Base-by-base conservation (phyloP, 768 basidiomycete species). In the Rossbeevera mucosa region DNA sequence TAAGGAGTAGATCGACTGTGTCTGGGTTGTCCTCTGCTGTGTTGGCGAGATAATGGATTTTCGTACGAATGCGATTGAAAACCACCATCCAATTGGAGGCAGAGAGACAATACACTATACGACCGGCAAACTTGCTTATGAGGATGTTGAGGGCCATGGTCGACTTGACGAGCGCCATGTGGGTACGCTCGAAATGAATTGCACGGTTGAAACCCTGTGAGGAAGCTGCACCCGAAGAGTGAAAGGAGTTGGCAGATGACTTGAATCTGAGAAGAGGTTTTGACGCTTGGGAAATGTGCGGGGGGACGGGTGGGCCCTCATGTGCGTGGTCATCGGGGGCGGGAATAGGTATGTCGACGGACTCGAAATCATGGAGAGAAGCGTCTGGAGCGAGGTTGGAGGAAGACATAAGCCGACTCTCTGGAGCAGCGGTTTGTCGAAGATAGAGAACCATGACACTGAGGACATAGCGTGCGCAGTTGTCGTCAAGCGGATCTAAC, bases 21-120 rank as follows among this genome's bases (percentile, higher is more conserved):
- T 95, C 92, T 0, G 81, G 77, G 29, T 74, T 74, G 41, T 78
- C 78, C 36, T 83, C 83, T 7, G 65, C 43, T 7, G 71, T 69
- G 44, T 70, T 71, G 0, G 86, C 84, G 24, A 94, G 76, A 52
- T 74, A 72, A 41, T 82, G 79, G 28, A 94, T 86, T 69, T 86
- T 87, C 42, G 72, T 69, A 42, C 83, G 79, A 50, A 94, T 77
- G 26, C 90, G 78, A 20, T 76, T 68, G 59, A 88, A 82, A 14
- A 95, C 86, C 7, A 88, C 80, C 47, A 71, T 66, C 91, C 93
- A 96, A 66, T 95, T 94, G 12, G 87, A 86, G 1, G 88, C 86
- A 2, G 93, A 93, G 16, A 97, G 77, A 63, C 87, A 86, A 63
- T 88, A 93, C 24, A 95, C 80, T 55, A 94, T 83, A 45, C 85